These are phyloP conservation scores for Ogataea pignaliae DNA, from an alignment of 805 yeast genomes.

Conservation along the genomic window DNA sequence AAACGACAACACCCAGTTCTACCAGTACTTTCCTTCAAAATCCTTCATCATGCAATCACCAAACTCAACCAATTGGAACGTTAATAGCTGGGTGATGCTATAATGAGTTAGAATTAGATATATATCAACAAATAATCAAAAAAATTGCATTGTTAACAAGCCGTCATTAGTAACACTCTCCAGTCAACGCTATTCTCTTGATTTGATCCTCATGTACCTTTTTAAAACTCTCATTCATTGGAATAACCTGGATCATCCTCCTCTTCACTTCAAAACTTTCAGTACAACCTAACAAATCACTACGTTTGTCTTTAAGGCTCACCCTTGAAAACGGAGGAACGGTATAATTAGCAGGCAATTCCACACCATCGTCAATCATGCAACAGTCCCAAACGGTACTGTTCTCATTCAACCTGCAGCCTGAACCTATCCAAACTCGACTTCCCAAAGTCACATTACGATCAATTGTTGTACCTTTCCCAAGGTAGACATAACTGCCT, in stretches of 20 bases:
- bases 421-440: conserved; percentile 42
- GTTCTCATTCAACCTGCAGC: conserved; percentile 34
- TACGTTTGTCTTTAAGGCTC: too few species aligned
- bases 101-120: too few species aligned
- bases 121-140: background rate
- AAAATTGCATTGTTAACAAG: too few species aligned
- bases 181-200: conserved; percentile 1
- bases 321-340: conserved; percentile 53
- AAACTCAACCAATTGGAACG: too few species aligned
- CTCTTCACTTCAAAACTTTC: too few species aligned
- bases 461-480: conserved; percentile 27
- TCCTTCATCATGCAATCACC: too few species aligned
- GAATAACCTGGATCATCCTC: too few species aligned
- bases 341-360: conserved; percentile 37
- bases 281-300: too few species aligned
- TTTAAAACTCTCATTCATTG: conserved; percentile 25
- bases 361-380: conserved; percentile 36
- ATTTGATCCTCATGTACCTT: conserved; percentile 21
- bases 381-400: conserved; percentile 50
- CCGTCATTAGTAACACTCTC: background rate
- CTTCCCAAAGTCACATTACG: conserved; percentile 41
- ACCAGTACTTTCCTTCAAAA: too few species aligned
- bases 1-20: too few species aligned
- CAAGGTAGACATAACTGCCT: conserved; percentile 46
- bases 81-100: too few species aligned